Conservation (phyloP, 108 stramenopile genomes). For the Pseudonitzschia multistriata region DNA sequence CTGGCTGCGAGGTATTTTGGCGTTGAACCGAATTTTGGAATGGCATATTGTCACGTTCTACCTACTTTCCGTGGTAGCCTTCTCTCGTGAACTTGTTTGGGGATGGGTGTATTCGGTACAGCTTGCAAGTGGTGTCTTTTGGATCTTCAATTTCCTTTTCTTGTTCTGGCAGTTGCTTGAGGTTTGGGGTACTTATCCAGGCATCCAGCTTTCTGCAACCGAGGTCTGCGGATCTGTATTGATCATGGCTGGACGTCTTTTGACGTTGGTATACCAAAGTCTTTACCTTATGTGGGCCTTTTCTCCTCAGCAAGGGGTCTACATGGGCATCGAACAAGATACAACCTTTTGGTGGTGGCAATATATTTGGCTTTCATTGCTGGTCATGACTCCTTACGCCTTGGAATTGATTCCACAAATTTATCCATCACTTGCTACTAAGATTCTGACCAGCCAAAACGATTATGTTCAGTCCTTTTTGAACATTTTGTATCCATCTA, state of each 20-base stretch:
- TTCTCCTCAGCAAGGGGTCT: conserved; percentile 64
- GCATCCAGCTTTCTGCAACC: conserved; percentile 87
- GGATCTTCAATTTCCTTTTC: conserved; percentile 87
- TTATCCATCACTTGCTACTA: conserved; percentile 68
- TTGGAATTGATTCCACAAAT: conserved; percentile 79
- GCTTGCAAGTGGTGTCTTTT: conserved; percentile 92
- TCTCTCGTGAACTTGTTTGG: conserved; percentile 89
- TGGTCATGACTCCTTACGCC: conserved; percentile 86
- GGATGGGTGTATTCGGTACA: conserved; percentile 88
- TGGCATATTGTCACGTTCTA: conserved; percentile 96
- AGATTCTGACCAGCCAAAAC: conserved; percentile 77
- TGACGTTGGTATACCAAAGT: conserved; percentile 91
- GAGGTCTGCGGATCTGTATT: conserved; percentile 90
- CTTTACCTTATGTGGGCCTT: conserved; percentile 93
- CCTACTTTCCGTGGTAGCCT: conserved; percentile 85
- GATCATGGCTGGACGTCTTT: conserved; percentile 77
- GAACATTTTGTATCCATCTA: conserved; percentile 87
- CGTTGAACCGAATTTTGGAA: conserved; percentile 88
- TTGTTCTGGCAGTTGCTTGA: conserved; percentile 88
- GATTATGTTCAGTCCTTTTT: conserved; percentile 88
- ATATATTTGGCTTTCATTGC: conserved; percentile 90
- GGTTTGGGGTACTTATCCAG: conserved; percentile 92
- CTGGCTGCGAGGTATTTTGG: conserved; percentile 89
- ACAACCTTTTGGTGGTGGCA: conserved; percentile 97
- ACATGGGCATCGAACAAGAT: conserved; percentile 82